A percentile compares a stretch with the other conserved stretches of the same genome.
Conservation (phyloP, 2,329 filamentous ascomycete species). For the Fusarium concolor region DNA sequence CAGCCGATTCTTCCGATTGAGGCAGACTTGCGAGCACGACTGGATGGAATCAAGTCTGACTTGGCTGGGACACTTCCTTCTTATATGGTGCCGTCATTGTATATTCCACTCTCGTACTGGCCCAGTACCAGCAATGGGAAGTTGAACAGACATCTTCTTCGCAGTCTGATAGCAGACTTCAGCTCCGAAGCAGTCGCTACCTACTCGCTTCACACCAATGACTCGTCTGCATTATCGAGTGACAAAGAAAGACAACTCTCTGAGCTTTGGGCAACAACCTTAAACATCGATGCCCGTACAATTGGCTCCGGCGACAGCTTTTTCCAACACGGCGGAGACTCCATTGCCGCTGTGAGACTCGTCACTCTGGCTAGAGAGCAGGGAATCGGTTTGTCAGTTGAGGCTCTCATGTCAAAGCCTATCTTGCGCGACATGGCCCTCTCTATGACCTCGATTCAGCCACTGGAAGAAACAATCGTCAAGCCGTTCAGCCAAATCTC, state of each 20-base stretch:
- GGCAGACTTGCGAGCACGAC: neutral
- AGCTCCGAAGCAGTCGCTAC: neutral
- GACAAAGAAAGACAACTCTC: neutral
- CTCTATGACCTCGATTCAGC: neutral
- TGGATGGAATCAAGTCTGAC: neutral
- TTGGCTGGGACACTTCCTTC: neutral
- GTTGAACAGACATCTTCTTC: neutral
- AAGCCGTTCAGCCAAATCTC: neutral
- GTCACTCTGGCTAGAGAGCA: neutral
- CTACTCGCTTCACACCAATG: neutral
- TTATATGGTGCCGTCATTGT: neutral
- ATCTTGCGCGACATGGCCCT: neutral
- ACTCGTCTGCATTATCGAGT: neutral
- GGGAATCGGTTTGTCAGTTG: neutral
- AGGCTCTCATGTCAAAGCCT: neutral
- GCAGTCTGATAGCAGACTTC: neutral
- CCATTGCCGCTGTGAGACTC: neutral
- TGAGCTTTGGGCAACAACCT: neutral
- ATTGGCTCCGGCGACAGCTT: neutral
- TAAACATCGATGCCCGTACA: neutral
- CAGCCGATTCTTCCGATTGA: neutral
- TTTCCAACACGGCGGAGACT: neutral
- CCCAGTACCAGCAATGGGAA: neutral
- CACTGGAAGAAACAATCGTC: neutral
- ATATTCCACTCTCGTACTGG: neutral